A percentile compares a stretch with the other conserved stretches of the same genome.
These are phyloP conservation scores for Carex littledalei DNA, from an alignment of 176 grass and related monocot species.

Conservation along the genomic window DNA sequence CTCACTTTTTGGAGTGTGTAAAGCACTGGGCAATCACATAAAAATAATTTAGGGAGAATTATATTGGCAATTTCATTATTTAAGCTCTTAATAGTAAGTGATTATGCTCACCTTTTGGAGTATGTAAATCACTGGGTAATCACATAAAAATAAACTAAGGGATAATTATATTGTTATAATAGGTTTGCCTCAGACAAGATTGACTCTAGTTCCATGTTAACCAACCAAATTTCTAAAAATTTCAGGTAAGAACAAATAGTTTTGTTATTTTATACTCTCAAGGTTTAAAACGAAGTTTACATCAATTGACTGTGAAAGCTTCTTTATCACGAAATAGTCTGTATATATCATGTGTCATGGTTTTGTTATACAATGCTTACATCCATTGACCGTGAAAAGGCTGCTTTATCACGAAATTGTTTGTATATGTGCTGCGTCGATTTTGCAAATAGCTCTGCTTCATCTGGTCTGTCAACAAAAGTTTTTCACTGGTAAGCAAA, in stretches of 20 bases:
- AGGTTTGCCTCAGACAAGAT: neutral
- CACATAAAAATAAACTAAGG: constrained; percentile 20
- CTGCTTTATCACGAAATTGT: constrained; percentile 92
- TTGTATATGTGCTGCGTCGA: constrained; percentile 68
- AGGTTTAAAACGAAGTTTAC: constrained; percentile 29
- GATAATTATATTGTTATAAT: constrained; percentile 20
- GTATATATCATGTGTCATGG: constrained; percentile 34
- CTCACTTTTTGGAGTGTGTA: neutral
- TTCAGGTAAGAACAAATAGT: neutral
- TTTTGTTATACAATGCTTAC: constrained; percentile 38
- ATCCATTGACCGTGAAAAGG: constrained; percentile 79
- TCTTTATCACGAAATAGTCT: constrained; percentile 74
- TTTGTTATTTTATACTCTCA: neutral
- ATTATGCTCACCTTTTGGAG: neutral
- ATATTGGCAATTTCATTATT: neutral
- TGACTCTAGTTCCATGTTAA: neutral
- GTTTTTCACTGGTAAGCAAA: constrained; percentile 18
- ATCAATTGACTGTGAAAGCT: constrained; percentile 68
- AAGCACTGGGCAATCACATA: neutral
- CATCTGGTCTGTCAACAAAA: constrained; percentile 59
- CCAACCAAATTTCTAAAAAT: neutral
- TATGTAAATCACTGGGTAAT: neutral
- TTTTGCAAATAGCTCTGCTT: constrained; percentile 79
- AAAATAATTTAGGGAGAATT: constrained; percentile 24
- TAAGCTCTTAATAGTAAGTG: neutral